phyloP scores from a whole-genome alignment of 225 moss, liverwort and hornwort species.

The Pleurozium schreberi region DNA sequence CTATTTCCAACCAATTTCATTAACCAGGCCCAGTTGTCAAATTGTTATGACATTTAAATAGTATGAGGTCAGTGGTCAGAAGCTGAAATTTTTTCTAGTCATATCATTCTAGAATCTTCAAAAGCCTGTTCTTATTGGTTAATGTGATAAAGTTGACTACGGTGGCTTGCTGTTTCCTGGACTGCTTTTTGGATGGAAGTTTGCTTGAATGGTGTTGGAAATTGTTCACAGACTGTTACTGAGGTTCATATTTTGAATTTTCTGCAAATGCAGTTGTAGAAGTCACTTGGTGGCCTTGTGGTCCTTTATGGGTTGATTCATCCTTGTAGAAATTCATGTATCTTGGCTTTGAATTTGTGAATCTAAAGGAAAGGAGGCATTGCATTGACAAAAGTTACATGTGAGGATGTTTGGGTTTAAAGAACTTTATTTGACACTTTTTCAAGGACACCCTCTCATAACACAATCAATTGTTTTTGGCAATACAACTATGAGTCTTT shows the following conservation, averaged over 20 bases:
- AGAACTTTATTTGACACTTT: neutral
- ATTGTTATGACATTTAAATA: neutral
- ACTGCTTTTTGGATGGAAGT: neutral
- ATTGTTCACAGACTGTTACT: neutral
- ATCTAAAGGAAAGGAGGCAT: neutral
- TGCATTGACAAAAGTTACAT: neutral
- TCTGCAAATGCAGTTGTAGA: neutral
- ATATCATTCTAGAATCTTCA: neutral
- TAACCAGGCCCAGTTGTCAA: neutral
- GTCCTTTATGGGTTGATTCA: neutral
- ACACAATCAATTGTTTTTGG: neutral
- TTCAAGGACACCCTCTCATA: neutral
- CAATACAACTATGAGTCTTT: too few species aligned
- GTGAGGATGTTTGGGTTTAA: neutral
- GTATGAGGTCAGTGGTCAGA: neutral
- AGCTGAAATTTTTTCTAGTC: neutral
- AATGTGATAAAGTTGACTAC: neutral
- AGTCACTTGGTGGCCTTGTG: rapidly evolving
- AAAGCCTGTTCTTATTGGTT: neutral
- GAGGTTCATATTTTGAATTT: neutral
- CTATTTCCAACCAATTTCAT: neutral
- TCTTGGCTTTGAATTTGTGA: neutral
- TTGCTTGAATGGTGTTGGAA: neutral
- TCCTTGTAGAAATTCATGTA: rapidly evolving
- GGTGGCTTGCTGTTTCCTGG: neutral